Evolutionary conservation across 2,329 filamentous ascomycete species (phyloP).

Genomic region (Volutella citrinella): DNA sequence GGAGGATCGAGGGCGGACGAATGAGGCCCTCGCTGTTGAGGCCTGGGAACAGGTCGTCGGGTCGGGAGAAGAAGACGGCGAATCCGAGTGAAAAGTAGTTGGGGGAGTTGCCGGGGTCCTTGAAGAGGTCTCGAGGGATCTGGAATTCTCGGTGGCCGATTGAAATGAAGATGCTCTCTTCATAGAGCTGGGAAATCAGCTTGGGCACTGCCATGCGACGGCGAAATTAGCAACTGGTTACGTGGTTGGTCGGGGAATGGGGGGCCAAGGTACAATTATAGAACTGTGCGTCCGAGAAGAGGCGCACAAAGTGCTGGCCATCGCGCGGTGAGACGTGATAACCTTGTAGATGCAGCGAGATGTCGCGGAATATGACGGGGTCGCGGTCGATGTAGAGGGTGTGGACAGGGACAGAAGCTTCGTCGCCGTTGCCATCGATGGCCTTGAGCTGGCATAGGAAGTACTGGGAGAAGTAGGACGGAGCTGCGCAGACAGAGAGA

Average conservation of each 20-base stretch:
- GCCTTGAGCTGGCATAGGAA: conserved; percentile 77
- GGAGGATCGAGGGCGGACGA: conserved; percentile 80
- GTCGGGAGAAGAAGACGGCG: conserved; percentile 79
- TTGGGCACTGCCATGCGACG: conserved; percentile 63
- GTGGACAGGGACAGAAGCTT: conserved; percentile 51
- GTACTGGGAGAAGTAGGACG: conserved; percentile 94
- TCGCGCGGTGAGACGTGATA: conserved; percentile 83
- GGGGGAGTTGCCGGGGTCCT: conserved; percentile 80
- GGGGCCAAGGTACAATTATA: conserved; percentile 64
- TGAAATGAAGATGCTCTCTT: conserved; percentile 87
- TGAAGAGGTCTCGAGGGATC: conserved; percentile 85
- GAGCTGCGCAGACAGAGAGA: conserved; percentile 54
- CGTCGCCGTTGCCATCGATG: conserved; percentile 58
- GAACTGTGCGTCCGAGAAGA: conserved; percentile 94
- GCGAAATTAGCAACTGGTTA: conserved; percentile 4
- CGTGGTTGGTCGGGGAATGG: background rate
- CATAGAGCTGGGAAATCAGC: conserved; percentile 85
- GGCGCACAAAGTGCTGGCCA: conserved; percentile 81
- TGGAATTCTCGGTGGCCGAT: conserved; percentile 86
- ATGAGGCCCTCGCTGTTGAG: conserved; percentile 75
- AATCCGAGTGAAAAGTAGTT: conserved; percentile 96
- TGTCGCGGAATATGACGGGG: conserved; percentile 83
- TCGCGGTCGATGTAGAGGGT: conserved; percentile 96
- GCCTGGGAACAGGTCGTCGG: conserved; percentile 80
- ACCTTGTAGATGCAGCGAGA: conserved; percentile 85